phyloP scores from a whole-genome alignment of 805 yeast species.

The Candida montana region DNA sequence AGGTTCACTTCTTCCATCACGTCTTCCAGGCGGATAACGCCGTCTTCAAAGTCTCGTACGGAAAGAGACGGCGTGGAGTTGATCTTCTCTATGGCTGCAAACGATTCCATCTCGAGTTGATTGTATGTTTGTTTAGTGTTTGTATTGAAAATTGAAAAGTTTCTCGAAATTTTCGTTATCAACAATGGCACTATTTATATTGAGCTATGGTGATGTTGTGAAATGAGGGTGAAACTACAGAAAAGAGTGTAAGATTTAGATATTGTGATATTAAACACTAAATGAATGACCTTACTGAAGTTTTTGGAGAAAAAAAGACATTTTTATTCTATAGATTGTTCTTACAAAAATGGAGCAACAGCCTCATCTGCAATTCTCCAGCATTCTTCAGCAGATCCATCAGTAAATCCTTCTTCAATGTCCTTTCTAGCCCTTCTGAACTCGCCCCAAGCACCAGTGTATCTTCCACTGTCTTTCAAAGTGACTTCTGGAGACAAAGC shows the following conservation, averaged over 20 bases:
- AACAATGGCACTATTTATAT: too few species aligned
- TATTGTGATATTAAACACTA: too few species aligned
- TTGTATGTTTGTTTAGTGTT: too few species aligned
- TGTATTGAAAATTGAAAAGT: too few species aligned
- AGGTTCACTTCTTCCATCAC: conserved; percentile 32
- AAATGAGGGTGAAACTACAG: too few species aligned
- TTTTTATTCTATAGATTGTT: too few species aligned
- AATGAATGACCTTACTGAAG: too few species aligned
- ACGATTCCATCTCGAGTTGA: conserved; percentile 20
- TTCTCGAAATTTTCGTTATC: too few species aligned
- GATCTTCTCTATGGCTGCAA: conserved; percentile 25
- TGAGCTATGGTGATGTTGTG: too few species aligned
- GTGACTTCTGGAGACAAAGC: conserved; percentile 35
- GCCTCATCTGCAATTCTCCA: conserved; percentile 31
- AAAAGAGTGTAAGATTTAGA: too few species aligned
- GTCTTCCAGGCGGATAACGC: conserved; percentile 30
- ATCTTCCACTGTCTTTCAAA: conserved; percentile 28
- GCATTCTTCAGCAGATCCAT: conserved; percentile 28
- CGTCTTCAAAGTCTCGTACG: conserved; percentile 37
- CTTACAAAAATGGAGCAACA: background rate
- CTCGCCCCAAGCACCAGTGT: conserved; percentile 37
- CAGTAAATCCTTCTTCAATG: conserved; percentile 27
- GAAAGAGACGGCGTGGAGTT: conserved; percentile 22
- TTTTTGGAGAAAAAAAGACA: background rate
- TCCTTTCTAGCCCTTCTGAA: conserved; percentile 33